phyloP scores from a whole-genome alignment of 2,329 filamentous ascomycete genomes.

The Beauveria medogensis region DNA sequence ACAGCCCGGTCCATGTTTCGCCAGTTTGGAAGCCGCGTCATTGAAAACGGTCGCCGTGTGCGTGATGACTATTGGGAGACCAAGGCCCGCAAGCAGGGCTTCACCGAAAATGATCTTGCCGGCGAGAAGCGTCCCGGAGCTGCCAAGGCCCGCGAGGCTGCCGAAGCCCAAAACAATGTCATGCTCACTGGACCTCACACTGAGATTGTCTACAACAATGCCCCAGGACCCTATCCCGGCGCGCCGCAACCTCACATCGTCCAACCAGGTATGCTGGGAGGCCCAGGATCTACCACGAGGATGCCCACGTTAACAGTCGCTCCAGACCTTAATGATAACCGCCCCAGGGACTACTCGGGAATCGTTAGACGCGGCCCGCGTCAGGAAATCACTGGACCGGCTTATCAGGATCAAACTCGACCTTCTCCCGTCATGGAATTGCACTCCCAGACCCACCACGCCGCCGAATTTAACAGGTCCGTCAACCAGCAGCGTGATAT shows the following conservation, averaged over 20 bases:
- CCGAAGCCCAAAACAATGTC: constrained; percentile 58
- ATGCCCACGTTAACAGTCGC: constrained; percentile 79
- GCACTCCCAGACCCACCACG: constrained; percentile 76
- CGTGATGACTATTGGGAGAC: constrained; percentile 98
- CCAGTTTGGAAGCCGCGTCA: constrained; percentile 92
- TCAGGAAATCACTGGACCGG: constrained; percentile 79
- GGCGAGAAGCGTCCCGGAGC: constrained; percentile 94
- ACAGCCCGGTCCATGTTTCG: constrained; percentile 98
- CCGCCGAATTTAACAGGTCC: constrained; percentile 83
- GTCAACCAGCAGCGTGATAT: constrained; percentile 73
- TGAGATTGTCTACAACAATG: constrained; percentile 83
- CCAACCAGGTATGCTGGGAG: constrained; percentile 64
- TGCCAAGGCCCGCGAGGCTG: constrained; percentile 77
- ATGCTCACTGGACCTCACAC: constrained; percentile 62
- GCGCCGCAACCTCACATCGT: constrained; percentile 61
- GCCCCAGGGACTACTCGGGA: constrained; percentile 72
- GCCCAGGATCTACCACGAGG: constrained; percentile 57
- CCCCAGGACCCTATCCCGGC: constrained; percentile 55
- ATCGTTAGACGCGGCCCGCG: constrained; percentile 71
- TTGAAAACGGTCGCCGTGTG: constrained; percentile 80
- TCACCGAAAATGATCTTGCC: constrained; percentile 91
- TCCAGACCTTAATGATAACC: constrained; percentile 68
- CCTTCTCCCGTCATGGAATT: constrained; percentile 70
- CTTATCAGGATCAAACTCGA: constrained; percentile 82
- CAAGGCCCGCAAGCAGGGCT: constrained; percentile 94